Base-by-base conservation (phyloP, 2,329 filamentous ascomycete species). In the Tolypocladium tropicale region DNA sequence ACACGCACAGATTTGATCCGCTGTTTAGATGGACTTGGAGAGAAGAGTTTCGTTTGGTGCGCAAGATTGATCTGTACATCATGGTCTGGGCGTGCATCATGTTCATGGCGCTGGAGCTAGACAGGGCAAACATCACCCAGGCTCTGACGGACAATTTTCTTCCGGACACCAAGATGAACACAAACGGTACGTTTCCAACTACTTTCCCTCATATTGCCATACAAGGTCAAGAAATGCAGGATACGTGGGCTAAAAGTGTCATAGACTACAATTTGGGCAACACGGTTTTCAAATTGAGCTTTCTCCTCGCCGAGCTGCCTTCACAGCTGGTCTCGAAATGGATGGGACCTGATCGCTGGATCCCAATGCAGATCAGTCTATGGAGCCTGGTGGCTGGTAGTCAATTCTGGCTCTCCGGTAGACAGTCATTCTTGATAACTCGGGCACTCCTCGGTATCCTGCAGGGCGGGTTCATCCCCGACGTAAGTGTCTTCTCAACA, bases 281-380 rank as follows among this genome's bases (percentile, higher is more conserved):
- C 43, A 70, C 68, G 0, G 57, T 70, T 10, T 71, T 71, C 62
- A 58, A 58, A 49, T 53, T 70, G 1, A 58, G 63, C 1, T 72
- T 71, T 53, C 62, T 71, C 11, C 60, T 61, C 46, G 67, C 70
- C 18, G 69, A 72, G 54, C 71, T 86, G 0, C 83, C 83, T 0
- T 84, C 81, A 0, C 82, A 86, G 63, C 70, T 86, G 18, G 70
- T 85, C 41, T 75, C 72, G 57, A 82, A 85, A 65, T 82, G 74
- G 74, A 65, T 81, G 54, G 82, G 78, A 0, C 79, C 79, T 0
- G 81, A 84, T 59, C 74, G 78, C 30, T 84, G 80, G 80, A 83
- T 84, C 53, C 82, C 82, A 0, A 68, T 78, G 53, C 80, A 82
- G 62, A 81, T 85, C 72, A 68, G 76, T 6, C 71, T 76, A 4